Percentiles rank a stretch among this genome's conserved stretches.
These are phyloP conservation scores for Fusarium subtropicale DNA, from an alignment of 2,329 filamentous ascomycete genomes.

Conservation along the genomic window DNA sequence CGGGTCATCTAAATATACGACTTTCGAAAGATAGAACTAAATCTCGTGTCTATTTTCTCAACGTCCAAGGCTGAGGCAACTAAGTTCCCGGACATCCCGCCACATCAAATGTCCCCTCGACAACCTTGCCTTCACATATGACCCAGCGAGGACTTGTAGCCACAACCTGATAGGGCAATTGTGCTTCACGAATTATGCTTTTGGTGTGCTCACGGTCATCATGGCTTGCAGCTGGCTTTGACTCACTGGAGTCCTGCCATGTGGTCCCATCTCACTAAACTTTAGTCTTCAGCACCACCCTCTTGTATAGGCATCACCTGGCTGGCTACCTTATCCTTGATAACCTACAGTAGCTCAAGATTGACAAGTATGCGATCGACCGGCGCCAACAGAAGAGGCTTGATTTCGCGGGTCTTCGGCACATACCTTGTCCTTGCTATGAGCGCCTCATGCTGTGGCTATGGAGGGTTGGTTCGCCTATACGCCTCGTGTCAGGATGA, in stretches of 20 bases:
- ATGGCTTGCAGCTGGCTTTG: slow-evolving; percentile 33
- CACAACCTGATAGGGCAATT: slow-evolving; percentile 15
- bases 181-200: slow-evolving; percentile 3
- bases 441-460: slow-evolving; percentile 19
- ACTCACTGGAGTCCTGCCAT: slow-evolving; percentile 28
- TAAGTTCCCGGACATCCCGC: slow-evolving; percentile 1
- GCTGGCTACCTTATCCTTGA: slow-evolving; percentile 9
- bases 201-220: slow-evolving; percentile 32
- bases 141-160: neutral
- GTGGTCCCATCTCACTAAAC: slow-evolving; percentile 22
- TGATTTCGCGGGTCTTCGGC: slow-evolving; percentile 30
- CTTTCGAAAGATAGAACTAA: neutral
- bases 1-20: neutral
- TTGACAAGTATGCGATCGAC: slow-evolving; percentile 12
- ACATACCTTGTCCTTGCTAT: slow-evolving; percentile 14
- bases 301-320: slow-evolving; percentile 9
- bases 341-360: slow-evolving; percentile 9
- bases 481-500: neutral
- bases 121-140: slow-evolving; percentile 6
- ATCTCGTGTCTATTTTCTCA: slow-evolving; percentile 23
- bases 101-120: slow-evolving; percentile 9
- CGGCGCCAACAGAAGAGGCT: slow-evolving; percentile 18
- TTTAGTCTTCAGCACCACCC: slow-evolving; percentile 15
- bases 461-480: slow-evolving; percentile 2
- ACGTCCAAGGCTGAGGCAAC: slow-evolving; percentile 18